These are phyloP conservation scores for Byssochlamys sp. DNA, from an alignment of 2,329 filamentous ascomycete genomes.

Conservation along the genomic window DNA sequence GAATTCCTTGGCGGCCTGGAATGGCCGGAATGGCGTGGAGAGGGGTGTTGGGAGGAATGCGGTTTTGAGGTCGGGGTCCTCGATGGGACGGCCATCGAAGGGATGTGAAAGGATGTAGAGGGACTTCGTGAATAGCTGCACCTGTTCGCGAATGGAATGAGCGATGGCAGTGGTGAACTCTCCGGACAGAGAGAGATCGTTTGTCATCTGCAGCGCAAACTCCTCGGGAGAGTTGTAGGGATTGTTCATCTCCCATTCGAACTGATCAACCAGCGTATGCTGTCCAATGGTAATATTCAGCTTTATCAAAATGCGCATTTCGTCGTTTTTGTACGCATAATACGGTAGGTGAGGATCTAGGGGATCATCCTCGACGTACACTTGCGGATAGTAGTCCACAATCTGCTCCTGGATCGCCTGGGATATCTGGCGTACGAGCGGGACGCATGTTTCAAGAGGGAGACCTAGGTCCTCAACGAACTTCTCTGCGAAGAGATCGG, in stretches of 20 bases:
- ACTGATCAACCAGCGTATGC: conserved; percentile 89
- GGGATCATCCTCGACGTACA: conserved; percentile 79
- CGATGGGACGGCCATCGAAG: conserved; percentile 86
- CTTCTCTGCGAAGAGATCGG: conserved; percentile 76
- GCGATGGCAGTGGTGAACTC: conserved; percentile 97
- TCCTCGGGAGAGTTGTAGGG: conserved; percentile 87
- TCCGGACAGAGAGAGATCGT: conserved; percentile 79
- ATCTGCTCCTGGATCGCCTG: conserved; percentile 77
- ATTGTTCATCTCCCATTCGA: conserved; percentile 98
- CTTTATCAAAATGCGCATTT: conserved; percentile 93
- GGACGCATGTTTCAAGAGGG: conserved; percentile 54
- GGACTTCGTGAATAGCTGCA: conserved; percentile 85
- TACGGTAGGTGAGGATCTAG: conserved; percentile 85
- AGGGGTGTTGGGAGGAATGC: conserved; percentile 81
- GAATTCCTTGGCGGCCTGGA: conserved; percentile 88
- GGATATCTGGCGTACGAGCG: conserved; percentile 53
- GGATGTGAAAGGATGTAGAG: conserved; percentile 87
- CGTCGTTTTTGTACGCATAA: conserved; percentile 92
- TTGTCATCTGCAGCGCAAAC: conserved; percentile 80
- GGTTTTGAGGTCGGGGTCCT: conserved; percentile 78
- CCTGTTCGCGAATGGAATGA: conserved; percentile 92
- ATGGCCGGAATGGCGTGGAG: conserved; percentile 72
- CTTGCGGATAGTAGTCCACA: conserved; percentile 84
- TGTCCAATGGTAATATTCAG: conserved; percentile 95
- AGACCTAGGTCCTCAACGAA: conserved; percentile 78